phyloP scores from a whole-genome alignment of 2,329 filamentous ascomycete genomes.

The Cercospora canescens region DNA sequence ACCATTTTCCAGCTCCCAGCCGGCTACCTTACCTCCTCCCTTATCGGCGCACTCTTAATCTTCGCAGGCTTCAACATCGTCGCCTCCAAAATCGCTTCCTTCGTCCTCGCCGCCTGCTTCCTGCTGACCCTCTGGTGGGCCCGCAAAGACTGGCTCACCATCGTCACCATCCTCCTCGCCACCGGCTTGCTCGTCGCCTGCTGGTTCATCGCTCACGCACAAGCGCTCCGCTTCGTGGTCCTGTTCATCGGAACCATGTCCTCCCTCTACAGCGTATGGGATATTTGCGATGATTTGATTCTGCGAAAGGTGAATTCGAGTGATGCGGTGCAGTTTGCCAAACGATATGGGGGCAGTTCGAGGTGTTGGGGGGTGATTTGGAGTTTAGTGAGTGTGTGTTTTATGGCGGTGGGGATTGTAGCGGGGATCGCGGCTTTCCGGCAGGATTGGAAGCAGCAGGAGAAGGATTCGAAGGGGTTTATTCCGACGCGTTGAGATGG shows the following conservation, averaged over 20 bases:
- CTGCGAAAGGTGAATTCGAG: constrained; percentile 77
- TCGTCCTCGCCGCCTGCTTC: constrained; percentile 72
- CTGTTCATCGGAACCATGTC: constrained; percentile 84
- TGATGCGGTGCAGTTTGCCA: constrained; percentile 76
- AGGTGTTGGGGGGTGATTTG: constrained; percentile 81
- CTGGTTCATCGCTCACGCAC: constrained; percentile 78
- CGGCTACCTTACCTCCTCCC: constrained; percentile 73
- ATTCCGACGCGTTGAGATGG: constrained; percentile 49
- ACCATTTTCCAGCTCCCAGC: constrained; percentile 56
- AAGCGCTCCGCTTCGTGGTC: constrained; percentile 66
- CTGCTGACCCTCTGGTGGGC: constrained; percentile 82
- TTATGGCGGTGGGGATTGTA: constrained; percentile 74
- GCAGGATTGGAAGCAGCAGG: constrained; percentile 67
- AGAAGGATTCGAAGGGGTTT: constrained; percentile 67
- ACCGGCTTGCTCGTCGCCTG: constrained; percentile 70
- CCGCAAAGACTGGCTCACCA: constrained; percentile 74
- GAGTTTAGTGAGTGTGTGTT: constrained; percentile 68
- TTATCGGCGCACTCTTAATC: constrained; percentile 75
- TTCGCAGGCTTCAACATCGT: constrained; percentile 82
- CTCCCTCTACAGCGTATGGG: constrained; percentile 77
- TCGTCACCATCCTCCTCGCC: constrained; percentile 67
- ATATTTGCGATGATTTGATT: constrained; percentile 82
- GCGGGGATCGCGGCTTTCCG: constrained; percentile 75
- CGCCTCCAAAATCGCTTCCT: constrained; percentile 75
- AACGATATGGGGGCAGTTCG: constrained; percentile 75